Conservation (phyloP, 257 asterid species). For the Verbascum thapsus region DNA sequence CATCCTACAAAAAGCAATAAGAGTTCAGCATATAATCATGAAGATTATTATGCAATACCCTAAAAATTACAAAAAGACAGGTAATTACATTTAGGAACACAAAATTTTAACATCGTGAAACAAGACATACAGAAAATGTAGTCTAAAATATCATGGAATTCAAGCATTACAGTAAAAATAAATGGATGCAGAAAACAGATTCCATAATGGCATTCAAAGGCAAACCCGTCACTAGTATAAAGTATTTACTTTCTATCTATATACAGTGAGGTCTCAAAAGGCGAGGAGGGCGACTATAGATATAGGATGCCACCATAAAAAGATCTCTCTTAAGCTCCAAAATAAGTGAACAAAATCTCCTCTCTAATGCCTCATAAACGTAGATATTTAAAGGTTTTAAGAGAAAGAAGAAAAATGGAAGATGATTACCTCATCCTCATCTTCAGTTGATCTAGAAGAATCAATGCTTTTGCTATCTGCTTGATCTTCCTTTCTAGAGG, state of each 20-base stretch:
- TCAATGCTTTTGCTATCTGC: conserved; percentile 69
- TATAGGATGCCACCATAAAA: conserved; percentile 3
- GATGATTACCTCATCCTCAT: conserved; percentile 72
- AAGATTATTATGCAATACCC: not conserved
- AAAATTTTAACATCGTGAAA: conserved; percentile 13
- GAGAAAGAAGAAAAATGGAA: conserved; percentile 5
- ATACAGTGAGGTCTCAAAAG: conserved; percentile 18
- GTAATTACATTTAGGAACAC: conserved; percentile 11
- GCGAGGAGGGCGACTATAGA: conserved; percentile 3
- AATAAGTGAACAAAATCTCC: not conserved
- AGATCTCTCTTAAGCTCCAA: not conserved
- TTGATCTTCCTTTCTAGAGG: conserved; percentile 60
- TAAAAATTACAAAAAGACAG: conserved; percentile 17
- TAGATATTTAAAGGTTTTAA: not conserved
- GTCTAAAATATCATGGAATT: conserved; percentile 1
- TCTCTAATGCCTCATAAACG: conserved; percentile 8
- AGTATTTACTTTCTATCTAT: not conserved
- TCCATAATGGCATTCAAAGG: conserved; percentile 12
- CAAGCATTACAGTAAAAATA: conserved; percentile 6
- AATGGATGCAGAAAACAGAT: not conserved
- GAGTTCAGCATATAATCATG: conserved; percentile 28
- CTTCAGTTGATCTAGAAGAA: conserved; percentile 76
- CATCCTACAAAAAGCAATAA: conserved; percentile 64
- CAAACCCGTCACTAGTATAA: not conserved
- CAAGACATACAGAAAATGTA: conserved; percentile 7